Evolutionary conservation across 2,329 filamentous ascomycete species (phyloP).

Genomic region (Pseudopyricularia javanii): DNA sequence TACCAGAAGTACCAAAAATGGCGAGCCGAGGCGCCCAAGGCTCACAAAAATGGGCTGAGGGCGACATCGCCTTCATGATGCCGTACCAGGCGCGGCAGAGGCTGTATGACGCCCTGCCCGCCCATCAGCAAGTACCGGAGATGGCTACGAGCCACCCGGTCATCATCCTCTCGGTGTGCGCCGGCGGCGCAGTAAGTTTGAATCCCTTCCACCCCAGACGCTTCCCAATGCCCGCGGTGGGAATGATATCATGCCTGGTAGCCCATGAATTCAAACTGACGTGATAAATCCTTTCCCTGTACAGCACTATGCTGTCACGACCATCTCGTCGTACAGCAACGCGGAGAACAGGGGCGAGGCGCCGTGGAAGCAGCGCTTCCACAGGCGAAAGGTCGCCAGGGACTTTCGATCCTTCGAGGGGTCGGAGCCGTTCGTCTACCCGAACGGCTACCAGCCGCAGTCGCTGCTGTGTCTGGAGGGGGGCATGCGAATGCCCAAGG

Average conservation of each 20-base stretch:
- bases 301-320: conserved; percentile 14
- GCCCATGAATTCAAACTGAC: not conserved
- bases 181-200: not conserved
- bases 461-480: conserved; percentile 13
- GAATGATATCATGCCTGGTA: not conserved
- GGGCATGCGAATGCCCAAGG: conserved; percentile 9
- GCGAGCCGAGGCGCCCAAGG: not conserved
- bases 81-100: not conserved
- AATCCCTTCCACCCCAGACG: not conserved
- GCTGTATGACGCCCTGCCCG: conserved; percentile 10
- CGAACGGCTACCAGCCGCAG: not conserved
- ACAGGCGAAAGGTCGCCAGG: conserved; percentile 10
- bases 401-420: conserved; percentile 19
- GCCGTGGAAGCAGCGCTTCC: conserved; percentile 16
- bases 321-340: conserved; percentile 19
- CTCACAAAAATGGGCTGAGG: conserved; percentile 6
- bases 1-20: not conserved
- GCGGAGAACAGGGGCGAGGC: conserved; percentile 9
- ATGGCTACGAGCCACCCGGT: conserved; percentile 18
- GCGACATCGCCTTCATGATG: conserved; percentile 19
- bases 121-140: conserved; percentile 6
- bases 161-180: conserved; percentile 15
- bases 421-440: conserved; percentile 8
- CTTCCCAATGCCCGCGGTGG: not conserved
- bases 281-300: not conserved